Conservation (phyloP, 768 basidiomycete species). For the Ramaria sp. region DNA sequence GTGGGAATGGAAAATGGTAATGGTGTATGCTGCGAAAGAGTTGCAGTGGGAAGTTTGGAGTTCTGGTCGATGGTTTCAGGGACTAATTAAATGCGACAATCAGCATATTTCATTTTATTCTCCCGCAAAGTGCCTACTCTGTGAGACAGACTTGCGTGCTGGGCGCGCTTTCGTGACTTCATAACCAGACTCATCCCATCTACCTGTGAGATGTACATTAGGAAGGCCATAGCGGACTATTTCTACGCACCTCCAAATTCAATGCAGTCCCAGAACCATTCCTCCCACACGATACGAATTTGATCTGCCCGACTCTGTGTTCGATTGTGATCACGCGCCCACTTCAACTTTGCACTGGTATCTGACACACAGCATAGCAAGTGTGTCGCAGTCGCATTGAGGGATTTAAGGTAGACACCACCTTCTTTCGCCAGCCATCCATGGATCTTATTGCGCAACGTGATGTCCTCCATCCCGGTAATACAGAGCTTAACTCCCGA, state of each 20-base stretch:
- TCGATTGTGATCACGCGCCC: slow-evolving; percentile 63
- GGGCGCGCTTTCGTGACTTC: slow-evolving; percentile 50
- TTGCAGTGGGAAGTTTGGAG: not conserved
- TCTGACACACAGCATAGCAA: slow-evolving; percentile 60
- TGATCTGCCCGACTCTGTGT: slow-evolving; percentile 48
- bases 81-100: not conserved
- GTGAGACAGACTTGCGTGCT: slow-evolving; percentile 30
- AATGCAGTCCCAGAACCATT: slow-evolving; percentile 94
- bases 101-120: not conserved
- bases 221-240: not conserved
- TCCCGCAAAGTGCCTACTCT: slow-evolving; percentile 12
- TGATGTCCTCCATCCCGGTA: slow-evolving; percentile 62
- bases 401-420: slow-evolving; percentile 62
- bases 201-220: slow-evolving; percentile 27
- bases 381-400: slow-evolving; percentile 55
- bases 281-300: slow-evolving; percentile 83
- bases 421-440: slow-evolving; percentile 46
- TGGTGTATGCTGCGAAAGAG: not conserved
- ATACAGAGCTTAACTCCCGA: slow-evolving; percentile 56
- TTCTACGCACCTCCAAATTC: slow-evolving; percentile 49
- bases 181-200: slow-evolving; percentile 56
- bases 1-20: slow-evolving; percentile 2
- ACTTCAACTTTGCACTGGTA: slow-evolving; percentile 59
- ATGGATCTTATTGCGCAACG: slow-evolving; percentile 52
- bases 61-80: not conserved